These are phyloP conservation scores for Salix brachista DNA, from an alignment of 345 rosid genomes.

Conservation along the genomic window DNA sequence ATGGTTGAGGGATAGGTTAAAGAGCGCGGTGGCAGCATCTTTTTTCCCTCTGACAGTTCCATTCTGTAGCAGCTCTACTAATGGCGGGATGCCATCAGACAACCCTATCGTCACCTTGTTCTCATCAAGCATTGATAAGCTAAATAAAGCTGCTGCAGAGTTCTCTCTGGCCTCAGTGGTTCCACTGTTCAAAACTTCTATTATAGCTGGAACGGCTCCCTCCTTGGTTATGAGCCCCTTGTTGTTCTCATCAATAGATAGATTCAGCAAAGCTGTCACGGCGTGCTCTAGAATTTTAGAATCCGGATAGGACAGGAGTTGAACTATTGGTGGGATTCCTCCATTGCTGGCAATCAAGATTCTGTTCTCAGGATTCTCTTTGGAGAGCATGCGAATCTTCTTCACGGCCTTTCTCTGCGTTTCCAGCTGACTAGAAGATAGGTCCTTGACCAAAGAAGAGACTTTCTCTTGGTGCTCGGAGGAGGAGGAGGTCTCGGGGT, in stretches of 20 bases:
- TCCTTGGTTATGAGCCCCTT: constrained; percentile 50
- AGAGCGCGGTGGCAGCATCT: constrained; percentile 75
- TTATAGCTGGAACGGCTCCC: constrained; percentile 58
- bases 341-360: constrained; percentile 46
- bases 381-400: constrained; percentile 59
- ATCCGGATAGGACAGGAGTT: constrained; percentile 59
- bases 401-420: constrained; percentile 55
- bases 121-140: constrained; percentile 79
- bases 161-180: constrained; percentile 66
- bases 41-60: constrained; percentile 78
- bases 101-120: constrained; percentile 59
- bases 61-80: constrained; percentile 52
- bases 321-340: constrained; percentile 53
- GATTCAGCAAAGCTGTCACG: constrained; percentile 64
- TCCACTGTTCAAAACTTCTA: constrained; percentile 53
- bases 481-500: constrained; percentile 2
- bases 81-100: constrained; percentile 60
- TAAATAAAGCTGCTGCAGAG: constrained; percentile 77
- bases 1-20: constrained; percentile 63
- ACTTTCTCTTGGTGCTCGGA: constrained; percentile 36
- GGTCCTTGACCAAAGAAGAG: constrained; percentile 30
- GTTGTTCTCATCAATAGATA: constrained; percentile 66
- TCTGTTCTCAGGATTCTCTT: constrained; percentile 63
- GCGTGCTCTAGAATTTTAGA: constrained; percentile 61
- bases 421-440: constrained; percentile 48